A percentile compares a stretch with the other conserved stretches of the same genome.
These are phyloP conservation scores for Santalum album DNA, from an alignment of 164 flowering plant genomes.

Conservation along the genomic window DNA sequence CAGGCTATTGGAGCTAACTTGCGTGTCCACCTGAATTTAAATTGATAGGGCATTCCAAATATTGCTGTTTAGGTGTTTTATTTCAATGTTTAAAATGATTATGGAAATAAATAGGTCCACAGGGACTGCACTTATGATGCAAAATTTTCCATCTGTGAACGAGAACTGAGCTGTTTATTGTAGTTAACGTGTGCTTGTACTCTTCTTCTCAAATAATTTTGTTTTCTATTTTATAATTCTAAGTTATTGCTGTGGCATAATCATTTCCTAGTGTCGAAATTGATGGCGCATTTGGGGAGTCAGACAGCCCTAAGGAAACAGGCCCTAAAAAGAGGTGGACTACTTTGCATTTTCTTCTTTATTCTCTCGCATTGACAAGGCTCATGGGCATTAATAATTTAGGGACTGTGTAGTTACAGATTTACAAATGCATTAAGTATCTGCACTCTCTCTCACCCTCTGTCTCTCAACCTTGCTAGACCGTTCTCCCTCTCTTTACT, in stretches of 20 bases:
- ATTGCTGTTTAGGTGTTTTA: no score
- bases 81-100: no score
- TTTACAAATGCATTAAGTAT: no score
- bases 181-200: no score
- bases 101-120: no score
- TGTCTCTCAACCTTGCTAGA: no score
- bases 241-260: neutral
- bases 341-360: neutral
- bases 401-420: no score
- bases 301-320: conserved; percentile 30
- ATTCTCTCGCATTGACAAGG: neutral
- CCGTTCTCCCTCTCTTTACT: no score
- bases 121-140: neutral
- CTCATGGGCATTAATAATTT: neutral
- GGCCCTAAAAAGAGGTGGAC: conserved; percentile 44
- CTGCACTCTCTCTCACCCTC: no score
- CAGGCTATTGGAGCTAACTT: no score
- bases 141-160: neutral
- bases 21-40: no score
- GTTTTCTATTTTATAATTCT: neutral
- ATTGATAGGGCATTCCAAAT: no score
- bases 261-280: conserved; percentile 24
- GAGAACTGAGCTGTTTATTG: neutral
- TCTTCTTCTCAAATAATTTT: neutral
- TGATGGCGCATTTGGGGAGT: conserved; percentile 36